These are phyloP conservation scores for Knoxia roxburghii DNA, from an alignment of 257 asterid genomes.

Conservation along the genomic window DNA sequence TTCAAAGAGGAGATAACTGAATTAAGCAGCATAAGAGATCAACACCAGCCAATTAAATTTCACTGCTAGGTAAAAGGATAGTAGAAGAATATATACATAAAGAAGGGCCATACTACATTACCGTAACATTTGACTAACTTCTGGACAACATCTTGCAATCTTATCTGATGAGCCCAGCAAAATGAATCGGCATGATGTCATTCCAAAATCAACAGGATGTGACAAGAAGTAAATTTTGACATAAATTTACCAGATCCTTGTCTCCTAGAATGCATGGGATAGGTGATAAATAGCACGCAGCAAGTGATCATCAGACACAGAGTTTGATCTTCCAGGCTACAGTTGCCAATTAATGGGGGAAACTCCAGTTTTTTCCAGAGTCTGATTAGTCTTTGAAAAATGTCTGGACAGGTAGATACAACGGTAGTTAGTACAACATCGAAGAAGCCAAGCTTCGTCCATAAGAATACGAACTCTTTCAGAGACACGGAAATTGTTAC, in stretches of 20 bases:
- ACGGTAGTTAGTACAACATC: neutral
- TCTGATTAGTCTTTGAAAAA: slow-evolving; percentile 78
- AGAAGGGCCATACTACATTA: no score
- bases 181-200: no score
- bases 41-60: no score
- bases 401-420: slow-evolving; percentile 47
- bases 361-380: slow-evolving; percentile 63
- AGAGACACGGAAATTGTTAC: neutral
- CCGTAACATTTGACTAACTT: no score
- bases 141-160: no score
- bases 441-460: neutral
- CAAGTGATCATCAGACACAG: slow-evolving; percentile 18
- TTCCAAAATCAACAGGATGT: no score
- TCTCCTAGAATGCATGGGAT: neutral
- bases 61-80: no score
- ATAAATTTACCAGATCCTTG: neutral
- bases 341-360: slow-evolving; percentile 86
- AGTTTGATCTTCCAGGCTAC: slow-evolving; percentile 24
- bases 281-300: neutral
- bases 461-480: neutral
- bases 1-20: no score
- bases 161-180: no score
- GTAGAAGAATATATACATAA: no score
- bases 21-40: no score
- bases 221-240: neutral